A percentile compares a stretch with the other conserved stretches of the same genome.
Evolutionary conservation across 257 asterid species (phyloP).

Genomic region (Schizonepeta tenuifolia): DNA sequence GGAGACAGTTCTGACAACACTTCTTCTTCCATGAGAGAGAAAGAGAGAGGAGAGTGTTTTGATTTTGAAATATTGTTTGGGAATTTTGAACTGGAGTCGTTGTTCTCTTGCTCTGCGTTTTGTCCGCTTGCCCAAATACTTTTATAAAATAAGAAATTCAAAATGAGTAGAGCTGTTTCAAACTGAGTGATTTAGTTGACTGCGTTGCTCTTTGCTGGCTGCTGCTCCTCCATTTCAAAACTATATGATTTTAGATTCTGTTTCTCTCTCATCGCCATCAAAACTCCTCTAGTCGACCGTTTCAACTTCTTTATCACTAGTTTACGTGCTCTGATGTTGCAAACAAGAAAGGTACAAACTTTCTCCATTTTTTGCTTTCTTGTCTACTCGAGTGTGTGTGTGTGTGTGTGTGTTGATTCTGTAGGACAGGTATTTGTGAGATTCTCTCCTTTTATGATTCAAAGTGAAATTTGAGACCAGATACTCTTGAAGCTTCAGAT

Average conservation of each 20-base stretch:
- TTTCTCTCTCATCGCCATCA: constrained; percentile 13
- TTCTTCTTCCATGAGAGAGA: constrained; percentile 41
- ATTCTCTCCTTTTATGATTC: constrained; percentile 10
- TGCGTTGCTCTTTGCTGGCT: constrained; percentile 25
- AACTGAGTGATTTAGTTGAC: constrained; percentile 31
- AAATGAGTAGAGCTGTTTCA: constrained; percentile 34
- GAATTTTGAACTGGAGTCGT: constrained; percentile 30
- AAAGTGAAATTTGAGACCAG: background rate
- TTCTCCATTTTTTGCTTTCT: constrained; percentile 1
- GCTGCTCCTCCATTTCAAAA: constrained; percentile 30
- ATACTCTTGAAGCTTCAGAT: constrained; percentile 2
- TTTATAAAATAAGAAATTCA: constrained; percentile 12
- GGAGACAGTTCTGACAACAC: constrained; percentile 49
- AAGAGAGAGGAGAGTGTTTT: constrained; percentile 33
- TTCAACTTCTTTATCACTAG: constrained; percentile 30
- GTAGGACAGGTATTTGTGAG: constrained; percentile 14
- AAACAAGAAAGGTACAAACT: constrained; percentile 28
- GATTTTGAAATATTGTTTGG: constrained; percentile 53
- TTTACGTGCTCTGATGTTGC: constrained; percentile 22
- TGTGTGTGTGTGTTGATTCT: constrained; percentile 16
- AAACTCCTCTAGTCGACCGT: constrained; percentile 42
- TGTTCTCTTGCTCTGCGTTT: constrained; percentile 33
- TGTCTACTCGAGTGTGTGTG: constrained; percentile 4
- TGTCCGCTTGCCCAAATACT: constrained; percentile 40
- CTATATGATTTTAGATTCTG: constrained; percentile 11